Evolutionary conservation across 2,329 filamentous ascomycete species (phyloP), one percentile per base, ranked within the genome.

Genomic region (Pseudonectria foliicola): DNA sequence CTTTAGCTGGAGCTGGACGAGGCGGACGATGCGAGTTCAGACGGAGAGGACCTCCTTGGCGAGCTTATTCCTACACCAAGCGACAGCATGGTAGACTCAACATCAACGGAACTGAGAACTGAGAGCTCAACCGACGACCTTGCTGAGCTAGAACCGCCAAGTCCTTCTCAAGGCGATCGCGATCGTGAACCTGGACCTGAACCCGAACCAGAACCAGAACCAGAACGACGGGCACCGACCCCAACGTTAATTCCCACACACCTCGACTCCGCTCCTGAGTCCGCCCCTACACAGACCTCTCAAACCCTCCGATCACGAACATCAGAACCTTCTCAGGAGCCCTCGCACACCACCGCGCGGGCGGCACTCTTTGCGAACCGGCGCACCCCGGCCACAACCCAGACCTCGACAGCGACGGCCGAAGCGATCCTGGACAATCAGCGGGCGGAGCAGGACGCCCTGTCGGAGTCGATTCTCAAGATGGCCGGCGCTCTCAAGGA

Each of bases 401-500:
- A 60, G 35, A 50, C 60, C 4, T 63, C 68, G 4, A 68, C 68
- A 1, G 67, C 74, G 8, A 72, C 74, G 12, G 71, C 77, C 1
- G 87, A 94, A 63, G 72, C 79, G 1, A 72, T 88, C 23, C 74
- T 95, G 28, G 77, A 85, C 49, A 74, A 83, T 52, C 78, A 94
- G 54, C 82, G 85, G 34, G 69, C 68, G 35, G 87, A 95, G 63
- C 89, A 95, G 60, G 87, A 95, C 58, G 68, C 73, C 24, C 72
- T 96, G 3, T 90, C 89, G 0, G 71, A 75, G 25, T 89, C 85
- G 7, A 80, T 96, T n/a, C 70, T 95, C 14, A 67, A 74, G 29
- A 84, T 95, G 64, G 89, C 90, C 1, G 67, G 74, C 14, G 75
- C 83, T 31, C 73, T 95, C 26, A 94, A 93, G 57, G 64, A 75